A percentile compares a stretch with the other conserved stretches of the same genome.
These are phyloP conservation scores for Pleurotus sapidus DNA, from an alignment of 768 basidiomycete genomes.

Conservation along the genomic window DNA sequence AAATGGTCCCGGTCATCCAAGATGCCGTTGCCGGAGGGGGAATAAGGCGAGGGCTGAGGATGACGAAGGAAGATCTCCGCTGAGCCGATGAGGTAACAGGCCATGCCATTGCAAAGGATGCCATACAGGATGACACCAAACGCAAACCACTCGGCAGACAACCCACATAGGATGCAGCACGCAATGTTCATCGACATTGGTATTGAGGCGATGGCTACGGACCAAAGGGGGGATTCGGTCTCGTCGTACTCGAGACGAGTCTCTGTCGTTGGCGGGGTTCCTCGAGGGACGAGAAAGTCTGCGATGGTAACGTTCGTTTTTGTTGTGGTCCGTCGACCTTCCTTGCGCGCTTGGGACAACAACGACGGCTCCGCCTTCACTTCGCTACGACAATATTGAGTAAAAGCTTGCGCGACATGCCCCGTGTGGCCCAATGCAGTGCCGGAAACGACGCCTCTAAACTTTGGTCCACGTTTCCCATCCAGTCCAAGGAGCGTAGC, in stretches of 20 bases:
- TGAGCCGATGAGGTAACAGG: slow-evolving; percentile 26
- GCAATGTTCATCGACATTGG: not conserved
- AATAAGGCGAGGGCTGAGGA: slow-evolving; percentile 13
- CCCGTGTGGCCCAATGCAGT: slow-evolving; percentile 23
- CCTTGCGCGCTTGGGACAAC: not conserved
- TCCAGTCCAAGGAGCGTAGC: slow-evolving; percentile 22
- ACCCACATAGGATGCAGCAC: slow-evolving; percentile 16
- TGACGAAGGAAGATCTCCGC: slow-evolving; percentile 18
- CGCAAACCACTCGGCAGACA: slow-evolving; percentile 25
- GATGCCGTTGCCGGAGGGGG: slow-evolving; percentile 26
- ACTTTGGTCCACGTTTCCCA: slow-evolving; percentile 22
- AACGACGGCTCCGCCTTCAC: not conserved
- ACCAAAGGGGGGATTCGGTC: not conserved
- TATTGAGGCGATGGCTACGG: not conserved
- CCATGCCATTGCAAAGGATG: slow-evolving; percentile 27
- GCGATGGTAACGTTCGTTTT: slow-evolving; percentile 16
- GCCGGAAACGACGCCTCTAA: slow-evolving; percentile 22
- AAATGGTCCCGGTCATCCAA: slow-evolving; percentile 15
- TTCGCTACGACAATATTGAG: slow-evolving; percentile 15
- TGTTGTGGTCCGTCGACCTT: not conserved
- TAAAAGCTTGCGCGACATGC: slow-evolving; percentile 23
- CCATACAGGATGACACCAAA: slow-evolving; percentile 30
- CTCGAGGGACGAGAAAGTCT: slow-evolving; percentile 5
- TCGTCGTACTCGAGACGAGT: not conserved
- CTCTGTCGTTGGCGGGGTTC: not conserved